Base-by-base conservation (phyloP, 106 monocot species). In the Iris macrosiphon region DNA sequence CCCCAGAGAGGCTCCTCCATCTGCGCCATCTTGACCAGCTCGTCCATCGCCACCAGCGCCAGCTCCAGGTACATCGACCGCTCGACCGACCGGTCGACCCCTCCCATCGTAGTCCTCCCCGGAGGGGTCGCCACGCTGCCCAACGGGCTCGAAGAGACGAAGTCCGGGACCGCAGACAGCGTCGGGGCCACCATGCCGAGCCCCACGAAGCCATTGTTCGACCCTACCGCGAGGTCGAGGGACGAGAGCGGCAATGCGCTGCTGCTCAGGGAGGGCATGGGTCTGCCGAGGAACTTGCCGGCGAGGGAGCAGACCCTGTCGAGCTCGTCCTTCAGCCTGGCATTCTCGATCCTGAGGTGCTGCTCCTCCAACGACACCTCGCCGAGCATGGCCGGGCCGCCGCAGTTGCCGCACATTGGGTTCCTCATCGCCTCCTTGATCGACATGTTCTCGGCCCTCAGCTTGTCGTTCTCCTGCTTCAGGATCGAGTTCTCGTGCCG, bases 241-340 rank as follows among this genome's bases (percentile, higher is more conserved):
- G 63, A 65, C 1, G 75, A 59, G 39, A 45, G 46, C 7, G 46
- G 56, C n/a, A 66, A 53, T 9, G 49, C 0, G 44, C 53, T 22
- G 28, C 23, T n/a, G 31, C 42, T 4, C 2, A 67, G 1, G 6
- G 67, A 41, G 7, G 76, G 58, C 19, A 77, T 42, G 0, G 86
- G 67, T 17, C 70, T 27, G 41, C 80, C 81, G 0, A 77, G 48
- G 66, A 79, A 84, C 55, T 68, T 79, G 2, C 62, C 71, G 34
- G 78, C 78, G 9, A 84, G 40, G 0, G 74, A 63, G 9, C 55
- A 60, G 24, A 84, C 72, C 0, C 79, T 59, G 6, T 74, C 78
- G 11, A 84, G 74, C 64, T 87, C 87, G 25, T 81, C 87, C 31
- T 81, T 87, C 6, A 87, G 74, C 0, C 87, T 57, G 1, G 87